Evolutionary conservation across 2,329 filamentous ascomycete species (phyloP).

Genomic region (Fusarium floridanum): DNA sequence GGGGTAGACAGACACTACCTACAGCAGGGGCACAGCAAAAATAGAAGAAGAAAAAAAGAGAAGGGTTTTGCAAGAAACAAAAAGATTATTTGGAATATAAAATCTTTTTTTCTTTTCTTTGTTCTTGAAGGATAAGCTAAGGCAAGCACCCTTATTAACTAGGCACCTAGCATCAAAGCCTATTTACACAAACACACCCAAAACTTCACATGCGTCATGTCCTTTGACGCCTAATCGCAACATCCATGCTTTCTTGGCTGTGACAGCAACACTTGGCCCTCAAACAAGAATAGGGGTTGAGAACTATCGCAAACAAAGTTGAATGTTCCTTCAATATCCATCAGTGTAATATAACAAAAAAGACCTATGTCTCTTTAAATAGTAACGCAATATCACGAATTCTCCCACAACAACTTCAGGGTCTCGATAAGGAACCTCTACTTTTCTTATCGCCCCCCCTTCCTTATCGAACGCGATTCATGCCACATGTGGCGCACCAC

Average conservation of each 20-base stretch:
- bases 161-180: not conserved
- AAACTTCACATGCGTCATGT: slow-evolving; percentile 39
- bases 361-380: not conserved
- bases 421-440: slow-evolving; percentile 25
- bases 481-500: slow-evolving; percentile 34
- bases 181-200: not conserved
- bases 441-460: not conserved
- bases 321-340: not conserved
- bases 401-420: slow-evolving; percentile 2
- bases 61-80: not conserved
- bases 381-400: not conserved
- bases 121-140: not conserved
- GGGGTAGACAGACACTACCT: slow-evolving; percentile 29
- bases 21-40: not conserved
- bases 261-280: not conserved
- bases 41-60: too few relatives aligned
- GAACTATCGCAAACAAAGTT: not conserved
- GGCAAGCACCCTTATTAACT: not conserved
- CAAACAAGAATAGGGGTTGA: not conserved
- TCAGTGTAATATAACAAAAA: not conserved
- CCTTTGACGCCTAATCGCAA: slow-evolving; percentile 29
- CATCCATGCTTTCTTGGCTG: not conserved
- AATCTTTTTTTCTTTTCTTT: not conserved
- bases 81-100: not conserved
- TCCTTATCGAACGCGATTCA: slow-evolving; percentile 23